Conservation (phyloP, 495 filamentous ascomycete species). For the Aspergillus biplanus region DNA sequence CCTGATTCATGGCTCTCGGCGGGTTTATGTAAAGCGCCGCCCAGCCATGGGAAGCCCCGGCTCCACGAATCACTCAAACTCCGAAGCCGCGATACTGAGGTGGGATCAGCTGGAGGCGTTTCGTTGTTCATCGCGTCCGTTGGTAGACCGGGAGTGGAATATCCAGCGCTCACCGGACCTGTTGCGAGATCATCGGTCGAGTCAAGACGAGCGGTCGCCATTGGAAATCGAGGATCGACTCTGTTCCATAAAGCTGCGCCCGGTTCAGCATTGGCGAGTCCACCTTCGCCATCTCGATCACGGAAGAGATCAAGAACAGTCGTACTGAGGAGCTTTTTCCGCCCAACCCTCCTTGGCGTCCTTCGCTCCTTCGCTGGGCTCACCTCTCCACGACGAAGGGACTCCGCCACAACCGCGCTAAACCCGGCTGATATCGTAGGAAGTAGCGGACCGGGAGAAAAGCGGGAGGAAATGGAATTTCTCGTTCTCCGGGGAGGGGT, state of each 20-base stretch:
- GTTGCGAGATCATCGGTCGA: conserved; percentile 32
- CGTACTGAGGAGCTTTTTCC: conserved; percentile 36
- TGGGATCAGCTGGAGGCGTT: conserved; percentile 24
- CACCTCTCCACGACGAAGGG: conserved; percentile 55
- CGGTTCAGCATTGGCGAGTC: conserved; percentile 16
- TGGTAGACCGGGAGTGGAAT: conserved; percentile 33
- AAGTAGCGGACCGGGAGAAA: conserved; percentile 53
- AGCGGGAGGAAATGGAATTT: conserved; percentile 44
- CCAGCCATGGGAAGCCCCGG: conserved; percentile 47
- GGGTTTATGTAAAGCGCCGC: conserved; percentile 30
- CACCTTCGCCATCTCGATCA: conserved; percentile 25
- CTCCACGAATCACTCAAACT: conserved; percentile 52
- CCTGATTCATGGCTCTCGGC: conserved; percentile 9
- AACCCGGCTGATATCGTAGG: conserved; percentile 59
- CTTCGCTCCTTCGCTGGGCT: conserved; percentile 42
- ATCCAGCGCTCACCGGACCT: conserved; percentile 29
- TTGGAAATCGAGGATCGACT: conserved; percentile 24
- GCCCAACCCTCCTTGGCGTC: conserved; percentile 27
- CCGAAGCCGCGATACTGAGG: conserved; percentile 36
- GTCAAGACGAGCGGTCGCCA: conserved; percentile 37
- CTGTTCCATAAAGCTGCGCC: conserved; percentile 23
- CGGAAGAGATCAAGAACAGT: conserved; percentile 31
- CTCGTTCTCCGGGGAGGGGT: conserved; percentile 41
- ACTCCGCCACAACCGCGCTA: conserved; percentile 65
- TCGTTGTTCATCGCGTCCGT: conserved; percentile 21